Evolutionary conservation across 495 filamentous ascomycete species (phyloP).

Genomic region (Pseudoneurospora amorphoporcata): DNA sequence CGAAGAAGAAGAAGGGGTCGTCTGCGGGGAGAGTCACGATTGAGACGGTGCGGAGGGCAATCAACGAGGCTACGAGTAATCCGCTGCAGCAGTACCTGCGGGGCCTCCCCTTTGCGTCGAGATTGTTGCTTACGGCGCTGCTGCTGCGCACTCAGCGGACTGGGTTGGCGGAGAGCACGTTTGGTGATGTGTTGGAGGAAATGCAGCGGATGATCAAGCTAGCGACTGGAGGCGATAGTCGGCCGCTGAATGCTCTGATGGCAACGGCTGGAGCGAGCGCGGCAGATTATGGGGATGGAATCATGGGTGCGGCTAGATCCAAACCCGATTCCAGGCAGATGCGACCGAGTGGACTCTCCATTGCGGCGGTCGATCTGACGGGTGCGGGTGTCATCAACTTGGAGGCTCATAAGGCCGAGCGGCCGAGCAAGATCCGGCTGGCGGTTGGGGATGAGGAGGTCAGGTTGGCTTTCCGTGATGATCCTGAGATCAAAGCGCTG

Average conservation of each 20-base stretch:
- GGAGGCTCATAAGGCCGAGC: constrained; percentile 66
- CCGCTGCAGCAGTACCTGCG: constrained; percentile 84
- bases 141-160: constrained; percentile 68
- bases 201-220: constrained; percentile 62
- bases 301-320: constrained; percentile 3
- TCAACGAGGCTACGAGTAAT: constrained; percentile 86
- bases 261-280: constrained; percentile 4
- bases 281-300: neutral
- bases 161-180: constrained; percentile 74
- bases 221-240: constrained; percentile 37
- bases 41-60: constrained; percentile 82
- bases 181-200: constrained; percentile 89
- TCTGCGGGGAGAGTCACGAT: constrained; percentile 65
- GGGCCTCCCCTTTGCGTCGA: constrained; percentile 66
- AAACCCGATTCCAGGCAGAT: constrained; percentile 3
- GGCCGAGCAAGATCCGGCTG: constrained; percentile 77
- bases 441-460: constrained; percentile 86
- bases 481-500: constrained; percentile 72
- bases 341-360: constrained; percentile 56
- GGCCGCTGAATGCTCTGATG: constrained; percentile 18
- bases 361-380: constrained; percentile 68
- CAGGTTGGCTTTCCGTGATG: constrained; percentile 74
- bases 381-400: constrained; percentile 81
- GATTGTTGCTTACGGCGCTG: constrained; percentile 76
- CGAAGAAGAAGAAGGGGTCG: constrained; percentile 15